Evolutionary conservation across 495 filamentous ascomycete species (phyloP).

Genomic region (Hypomontagnella submonticulosa): DNA sequence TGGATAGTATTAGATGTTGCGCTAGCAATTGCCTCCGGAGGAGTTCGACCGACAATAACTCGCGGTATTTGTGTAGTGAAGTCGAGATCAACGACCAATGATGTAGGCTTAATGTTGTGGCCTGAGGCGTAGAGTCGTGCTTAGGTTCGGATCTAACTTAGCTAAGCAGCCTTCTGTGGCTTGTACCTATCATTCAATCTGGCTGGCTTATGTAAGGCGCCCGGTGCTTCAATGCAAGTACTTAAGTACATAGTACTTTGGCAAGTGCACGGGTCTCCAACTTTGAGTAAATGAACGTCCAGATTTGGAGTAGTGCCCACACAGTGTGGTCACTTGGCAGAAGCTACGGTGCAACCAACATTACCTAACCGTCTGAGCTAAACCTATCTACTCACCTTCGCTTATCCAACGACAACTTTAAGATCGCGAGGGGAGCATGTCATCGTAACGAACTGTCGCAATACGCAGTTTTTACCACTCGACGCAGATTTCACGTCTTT

Average conservation of each 20-base stretch:
- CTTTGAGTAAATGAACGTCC: too few relatives aligned
- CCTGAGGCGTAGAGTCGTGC: conserved; percentile 15
- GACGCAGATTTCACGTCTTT: conserved; percentile 1
- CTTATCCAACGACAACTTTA: conserved; percentile 5
- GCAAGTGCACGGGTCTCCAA: too few relatives aligned
- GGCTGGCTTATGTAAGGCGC: too few relatives aligned
- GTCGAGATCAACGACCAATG: conserved; percentile 26
- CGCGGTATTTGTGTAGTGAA: conserved; percentile 11
- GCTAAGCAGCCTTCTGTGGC: too few relatives aligned
- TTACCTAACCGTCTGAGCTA: too few relatives aligned
- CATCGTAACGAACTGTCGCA: not conserved
- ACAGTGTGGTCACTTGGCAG: too few relatives aligned
- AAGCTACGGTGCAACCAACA: conserved; percentile 21
- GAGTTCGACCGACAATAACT: conserved; percentile 19
- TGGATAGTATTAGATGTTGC: conserved; percentile 2
- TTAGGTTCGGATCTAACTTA: too few relatives aligned
- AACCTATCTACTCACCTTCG: conserved; percentile 16
- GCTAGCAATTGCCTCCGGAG: conserved; percentile 14
- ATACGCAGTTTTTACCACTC: conserved; percentile 11
- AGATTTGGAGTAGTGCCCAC: too few relatives aligned
- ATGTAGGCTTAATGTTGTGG: conserved; percentile 20
- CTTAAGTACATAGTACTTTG: too few relatives aligned
- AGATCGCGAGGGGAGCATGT: conserved; percentile 8
- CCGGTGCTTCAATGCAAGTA: too few relatives aligned
- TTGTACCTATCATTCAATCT: too few relatives aligned